Conservation (phyloP, 1,284 basidiomycete species). For the Lignosus rhinocerotis region DNA sequence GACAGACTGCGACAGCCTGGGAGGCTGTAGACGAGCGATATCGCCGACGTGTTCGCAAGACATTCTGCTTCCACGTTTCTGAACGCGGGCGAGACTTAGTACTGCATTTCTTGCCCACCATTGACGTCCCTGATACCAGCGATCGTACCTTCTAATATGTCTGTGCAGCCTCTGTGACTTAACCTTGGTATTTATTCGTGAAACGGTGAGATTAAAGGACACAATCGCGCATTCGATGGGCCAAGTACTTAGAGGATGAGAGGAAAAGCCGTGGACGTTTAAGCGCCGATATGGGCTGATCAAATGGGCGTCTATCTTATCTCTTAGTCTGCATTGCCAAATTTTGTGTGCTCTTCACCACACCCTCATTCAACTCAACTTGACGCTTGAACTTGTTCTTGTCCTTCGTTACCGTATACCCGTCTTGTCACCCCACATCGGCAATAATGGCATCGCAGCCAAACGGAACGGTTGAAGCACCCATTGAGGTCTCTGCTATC, state of each 20-base stretch:
- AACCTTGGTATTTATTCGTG: not conserved
- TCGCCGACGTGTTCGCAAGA: constrained; percentile 37
- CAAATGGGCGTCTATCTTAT: constrained; percentile 24
- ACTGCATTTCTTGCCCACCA: not conserved
- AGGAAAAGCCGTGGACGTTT: not conserved
- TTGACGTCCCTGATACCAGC: constrained; percentile 4
- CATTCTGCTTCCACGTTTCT: constrained; percentile 5
- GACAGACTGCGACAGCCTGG: constrained; percentile 54
- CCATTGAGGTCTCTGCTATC: constrained; percentile 35
- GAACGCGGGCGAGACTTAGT: not conserved
- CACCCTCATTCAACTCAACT: not conserved
- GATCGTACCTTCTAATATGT: constrained; percentile 14
- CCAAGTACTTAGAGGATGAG: not conserved
- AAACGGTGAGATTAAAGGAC: not conserved
- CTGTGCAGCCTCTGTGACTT: not conserved
- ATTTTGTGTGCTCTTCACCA: constrained; percentile 8
- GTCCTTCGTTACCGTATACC: not conserved
- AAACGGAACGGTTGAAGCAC: constrained; percentile 42
- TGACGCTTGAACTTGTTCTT: not conserved
- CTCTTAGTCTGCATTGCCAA: constrained; percentile 8
- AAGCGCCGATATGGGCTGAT: constrained; percentile 15
- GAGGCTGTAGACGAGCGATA: constrained; percentile 41
- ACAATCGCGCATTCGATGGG: not conserved
- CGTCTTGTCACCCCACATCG: not conserved
- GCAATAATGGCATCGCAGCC: constrained; percentile 32